Conservation (phyloP, 345 rosid genomes). For the Eucalyptus brandiana region DNA sequence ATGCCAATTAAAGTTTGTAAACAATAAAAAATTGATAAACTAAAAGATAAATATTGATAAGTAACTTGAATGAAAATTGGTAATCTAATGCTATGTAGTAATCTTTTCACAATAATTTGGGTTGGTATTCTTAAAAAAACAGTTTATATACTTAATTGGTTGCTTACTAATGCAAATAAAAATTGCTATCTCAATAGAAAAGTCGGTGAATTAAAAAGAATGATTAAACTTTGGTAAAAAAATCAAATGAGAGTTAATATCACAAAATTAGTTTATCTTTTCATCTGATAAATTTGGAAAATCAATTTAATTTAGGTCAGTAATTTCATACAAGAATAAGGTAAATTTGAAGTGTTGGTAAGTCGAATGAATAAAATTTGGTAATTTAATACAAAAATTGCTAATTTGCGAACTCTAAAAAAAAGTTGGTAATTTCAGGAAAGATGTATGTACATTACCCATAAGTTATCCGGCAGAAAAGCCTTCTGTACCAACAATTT, state of each 20-base stretch:
- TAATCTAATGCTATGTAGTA: too few relatives aligned
- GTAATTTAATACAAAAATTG: too few relatives aligned
- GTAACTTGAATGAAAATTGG: not conserved
- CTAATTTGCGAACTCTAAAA: too few relatives aligned
- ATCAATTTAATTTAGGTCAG: not conserved
- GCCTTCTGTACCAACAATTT: not conserved
- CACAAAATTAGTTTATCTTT: too few relatives aligned
- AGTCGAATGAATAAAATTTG: not conserved
- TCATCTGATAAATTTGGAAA: too few relatives aligned
- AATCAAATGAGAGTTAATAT: not conserved
- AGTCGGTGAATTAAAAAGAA: not conserved
- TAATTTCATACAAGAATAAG: not conserved
- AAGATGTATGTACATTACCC: not conserved
- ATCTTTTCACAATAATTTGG: not conserved
- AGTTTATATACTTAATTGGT: not conserved
- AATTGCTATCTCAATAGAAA: not conserved
- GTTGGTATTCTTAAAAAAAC: not conserved
- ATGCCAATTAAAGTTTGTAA: not conserved
- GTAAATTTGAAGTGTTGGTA: not conserved
- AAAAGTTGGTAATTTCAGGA: not conserved
- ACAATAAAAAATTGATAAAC: too few relatives aligned
- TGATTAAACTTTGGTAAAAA: not conserved
- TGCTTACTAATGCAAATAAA: not conserved
- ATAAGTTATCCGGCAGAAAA: not conserved
- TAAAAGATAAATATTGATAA: too few relatives aligned